Base-by-base conservation (phyloP, 73 alveolate species). In the Halteria grandinella region DNA sequence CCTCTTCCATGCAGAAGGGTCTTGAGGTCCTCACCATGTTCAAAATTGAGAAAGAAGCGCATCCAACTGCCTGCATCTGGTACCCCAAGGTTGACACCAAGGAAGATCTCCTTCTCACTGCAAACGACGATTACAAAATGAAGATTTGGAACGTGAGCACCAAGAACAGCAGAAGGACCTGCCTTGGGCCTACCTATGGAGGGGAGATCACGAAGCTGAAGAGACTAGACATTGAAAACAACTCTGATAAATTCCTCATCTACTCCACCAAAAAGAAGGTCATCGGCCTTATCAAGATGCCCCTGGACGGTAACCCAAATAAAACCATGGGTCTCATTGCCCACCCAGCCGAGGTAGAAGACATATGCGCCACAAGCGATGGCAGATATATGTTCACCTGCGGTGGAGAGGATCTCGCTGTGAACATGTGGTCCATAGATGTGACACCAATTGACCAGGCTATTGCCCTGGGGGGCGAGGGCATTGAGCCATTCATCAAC, bases 261-360 rank as follows among this genome's bases (percentile, higher is more conserved):
- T 96, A 95, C 69, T 75, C 97, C 11, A 96, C 99, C 20, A 84
- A 86, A 55, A 95, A 93, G 82, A 95, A 96, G 74, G 98, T 96
- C 12, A 88, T 96, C 57, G 99, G 99, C 29, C 83, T 96, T 6
- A 93, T 96, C 83, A 95, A 94, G 34, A 88, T 96, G 43, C 98
- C 99, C 15, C 84, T 96, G 21, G 99, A 96, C 78, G 99, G 99
- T 8, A 96, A 96, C 83, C 99, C 99, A 45, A 93, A 88, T 75
- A 93, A 95, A 80, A 89, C 97, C 31, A 95, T 96, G 99, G 99
- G 99, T 33, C 92, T 96, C 1, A 93, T 96, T 47, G 98, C 98
- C 29, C 99, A 96, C 81, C 99, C 99, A 39, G 97, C 93, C 12
- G 85, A 90, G 51, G 92, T 96, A 18, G 93, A 88, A 55, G 98